Conservation (phyloP, 441 rosid genomes). For the Adansonia madagascariensis region DNA sequence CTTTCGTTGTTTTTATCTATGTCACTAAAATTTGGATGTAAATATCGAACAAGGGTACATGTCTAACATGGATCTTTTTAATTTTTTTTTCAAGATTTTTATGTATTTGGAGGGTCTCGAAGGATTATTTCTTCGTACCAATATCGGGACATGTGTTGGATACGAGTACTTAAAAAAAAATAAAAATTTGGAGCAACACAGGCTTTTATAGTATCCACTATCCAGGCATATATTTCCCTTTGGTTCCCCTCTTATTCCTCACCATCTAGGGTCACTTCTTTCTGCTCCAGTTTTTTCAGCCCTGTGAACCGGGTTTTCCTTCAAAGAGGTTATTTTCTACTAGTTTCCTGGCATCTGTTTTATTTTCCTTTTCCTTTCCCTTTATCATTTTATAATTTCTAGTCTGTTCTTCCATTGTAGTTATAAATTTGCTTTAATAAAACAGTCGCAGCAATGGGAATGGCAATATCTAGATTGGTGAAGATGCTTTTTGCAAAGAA, state of each 20-base stretch:
- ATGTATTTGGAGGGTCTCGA: too few species aligned
- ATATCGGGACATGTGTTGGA: too few species aligned
- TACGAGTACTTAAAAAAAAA: too few species aligned
- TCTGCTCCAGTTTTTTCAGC: constrained; percentile 27
- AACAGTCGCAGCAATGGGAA: constrained; percentile 41
- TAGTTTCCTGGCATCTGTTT: neutral
- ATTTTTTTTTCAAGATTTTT: too few species aligned
- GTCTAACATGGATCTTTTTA: too few species aligned
- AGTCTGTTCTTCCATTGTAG: neutral
- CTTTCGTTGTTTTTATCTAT: too few species aligned
- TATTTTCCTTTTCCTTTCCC: neutral
- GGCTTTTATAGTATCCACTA: constrained; percentile 13
- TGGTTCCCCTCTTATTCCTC: constrained; percentile 14
- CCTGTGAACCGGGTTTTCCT: constrained; percentile 22
- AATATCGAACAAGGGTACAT: too few species aligned
- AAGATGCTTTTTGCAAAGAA: constrained; percentile 55
- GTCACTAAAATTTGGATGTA: too few species aligned
- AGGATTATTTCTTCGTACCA: too few species aligned
- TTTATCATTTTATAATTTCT: neutral
- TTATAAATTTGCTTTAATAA: constrained; percentile 17
- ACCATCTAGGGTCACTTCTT: constrained; percentile 6
- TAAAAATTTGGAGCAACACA: too few species aligned
- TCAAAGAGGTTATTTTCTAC: neutral
- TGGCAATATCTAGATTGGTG: constrained; percentile 52
- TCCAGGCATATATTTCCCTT: constrained; percentile 21